These are phyloP conservation scores for Stentor coeruleus DNA, from an alignment of 73 alveolate genomes.

Conservation along the genomic window DNA sequence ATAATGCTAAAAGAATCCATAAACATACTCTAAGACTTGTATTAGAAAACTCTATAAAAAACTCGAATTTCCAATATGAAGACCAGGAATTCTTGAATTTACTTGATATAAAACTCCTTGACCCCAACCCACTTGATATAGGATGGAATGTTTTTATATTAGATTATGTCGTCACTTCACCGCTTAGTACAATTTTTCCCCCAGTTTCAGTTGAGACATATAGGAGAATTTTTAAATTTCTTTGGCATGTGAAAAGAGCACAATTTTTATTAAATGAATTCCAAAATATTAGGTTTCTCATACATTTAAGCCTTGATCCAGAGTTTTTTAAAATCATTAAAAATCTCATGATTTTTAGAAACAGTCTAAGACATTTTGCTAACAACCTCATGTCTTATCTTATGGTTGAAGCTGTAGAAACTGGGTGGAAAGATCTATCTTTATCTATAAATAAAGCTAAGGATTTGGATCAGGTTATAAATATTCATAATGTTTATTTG, in stretches of 20 bases:
- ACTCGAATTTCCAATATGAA: constrained; percentile 73
- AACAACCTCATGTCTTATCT: constrained; percentile 80
- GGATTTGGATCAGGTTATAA: constrained; percentile 80
- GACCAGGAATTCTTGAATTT: constrained; percentile 79
- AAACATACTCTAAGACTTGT: constrained; percentile 77
- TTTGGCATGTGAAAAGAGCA: constrained; percentile 88
- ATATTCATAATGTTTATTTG: constrained; percentile 66
- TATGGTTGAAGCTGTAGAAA: constrained; percentile 93
- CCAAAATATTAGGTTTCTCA: constrained; percentile 71
- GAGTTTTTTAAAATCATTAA: constrained; percentile 51
- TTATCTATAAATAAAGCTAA: constrained; percentile 74
- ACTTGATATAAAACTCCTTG: constrained; percentile 84
- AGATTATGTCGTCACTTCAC: constrained; percentile 92
- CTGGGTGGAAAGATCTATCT: constrained; percentile 80
- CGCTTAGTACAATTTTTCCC: constrained; percentile 81
- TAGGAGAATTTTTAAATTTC: constrained; percentile 78
- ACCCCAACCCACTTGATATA: constrained; percentile 84
- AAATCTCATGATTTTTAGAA: constrained; percentile 52
- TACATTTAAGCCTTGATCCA: constrained; percentile 43
- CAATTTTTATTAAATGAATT: constrained; percentile 50
- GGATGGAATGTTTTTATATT: constrained; percentile 98
- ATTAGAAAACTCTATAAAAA: constrained; percentile 70
- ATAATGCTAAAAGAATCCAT: constrained; percentile 79
- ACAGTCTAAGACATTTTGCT: constrained; percentile 80
- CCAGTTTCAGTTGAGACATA: constrained; percentile 75